phyloP scores from a whole-genome alignment of 345 rosid species.

The Arabidopsis thaliana region DNA sequence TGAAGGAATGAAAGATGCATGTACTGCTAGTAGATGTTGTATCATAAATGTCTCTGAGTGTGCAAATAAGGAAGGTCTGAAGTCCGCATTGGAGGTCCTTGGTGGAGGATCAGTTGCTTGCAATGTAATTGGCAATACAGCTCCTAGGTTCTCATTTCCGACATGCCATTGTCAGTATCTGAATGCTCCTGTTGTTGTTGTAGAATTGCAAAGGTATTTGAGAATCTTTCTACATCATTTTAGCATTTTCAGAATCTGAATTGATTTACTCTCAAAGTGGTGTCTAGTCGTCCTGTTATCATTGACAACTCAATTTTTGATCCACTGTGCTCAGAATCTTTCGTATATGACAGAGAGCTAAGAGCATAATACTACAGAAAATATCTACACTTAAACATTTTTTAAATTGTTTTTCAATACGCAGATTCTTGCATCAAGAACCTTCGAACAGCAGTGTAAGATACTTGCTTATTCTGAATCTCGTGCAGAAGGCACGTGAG shows the following conservation, averaged over 20 bases:
- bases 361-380: not conserved
- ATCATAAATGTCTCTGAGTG: conserved; percentile 46
- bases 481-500: conserved; percentile 84
- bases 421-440: conserved; percentile 75
- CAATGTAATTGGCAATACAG: conserved; percentile 70
- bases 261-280: not conserved
- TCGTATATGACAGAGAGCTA: not conserved
- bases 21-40: conserved; percentile 71
- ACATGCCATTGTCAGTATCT: conserved; percentile 69
- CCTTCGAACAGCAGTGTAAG: conserved; percentile 76
- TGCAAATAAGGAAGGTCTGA: conserved; percentile 59
- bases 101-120: conserved; percentile 90
- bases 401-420: conserved; percentile 27
- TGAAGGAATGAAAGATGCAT: conserved; percentile 61
- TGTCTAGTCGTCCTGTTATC: conserved; percentile 29
- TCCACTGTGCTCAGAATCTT: not conserved
- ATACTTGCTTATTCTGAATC: conserved; percentile 81
- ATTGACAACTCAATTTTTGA: conserved; percentile 16
- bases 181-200: conserved; percentile 60
- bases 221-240: conserved; percentile 19
- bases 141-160: conserved; percentile 80
- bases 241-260: conserved; percentile 4
- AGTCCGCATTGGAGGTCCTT: conserved; percentile 71
- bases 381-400: too few species aligned
- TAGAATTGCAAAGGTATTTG: conserved; percentile 75